Evolutionary conservation across 805 yeast genomes (phyloP).

Genomic region (Lachancea fermentati): DNA sequence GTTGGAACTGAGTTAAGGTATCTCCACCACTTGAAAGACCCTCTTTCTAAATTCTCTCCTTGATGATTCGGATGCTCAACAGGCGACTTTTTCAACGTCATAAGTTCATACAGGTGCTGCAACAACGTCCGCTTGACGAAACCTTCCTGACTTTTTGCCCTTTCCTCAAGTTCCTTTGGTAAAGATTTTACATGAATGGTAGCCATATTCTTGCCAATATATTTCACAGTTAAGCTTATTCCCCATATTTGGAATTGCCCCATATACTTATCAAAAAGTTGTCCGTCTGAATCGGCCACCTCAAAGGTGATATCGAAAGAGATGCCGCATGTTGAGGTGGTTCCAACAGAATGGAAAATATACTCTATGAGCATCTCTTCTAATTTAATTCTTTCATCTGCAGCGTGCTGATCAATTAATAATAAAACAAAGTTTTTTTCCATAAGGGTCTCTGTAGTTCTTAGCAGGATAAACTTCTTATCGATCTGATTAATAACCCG

Average conservation of each 20-base stretch:
- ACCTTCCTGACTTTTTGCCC: slow-evolving; percentile 24
- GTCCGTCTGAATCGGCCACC: slow-evolving; percentile 30
- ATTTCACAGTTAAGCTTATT: slow-evolving; percentile 22
- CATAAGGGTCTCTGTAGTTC: slow-evolving; percentile 6
- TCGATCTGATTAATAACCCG: slow-evolving; percentile 54
- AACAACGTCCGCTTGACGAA: slow-evolving; percentile 37
- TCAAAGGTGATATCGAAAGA: slow-evolving; percentile 9
- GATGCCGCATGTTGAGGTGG: slow-evolving; percentile 7
- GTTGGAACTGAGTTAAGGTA: slow-evolving; percentile 43
- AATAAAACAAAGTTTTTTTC: slow-evolving; percentile 27
- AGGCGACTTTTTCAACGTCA: slow-evolving; percentile 5
- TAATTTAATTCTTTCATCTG: slow-evolving; percentile 66
- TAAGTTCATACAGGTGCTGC: slow-evolving; percentile 42
- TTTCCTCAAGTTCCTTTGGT: slow-evolving; percentile 17
- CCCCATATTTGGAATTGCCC: slow-evolving; percentile 42
- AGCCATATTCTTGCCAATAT: not conserved
- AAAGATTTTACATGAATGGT: not conserved
- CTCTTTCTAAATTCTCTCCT: not conserved
- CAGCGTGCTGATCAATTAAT: slow-evolving; percentile 77
- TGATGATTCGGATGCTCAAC: not conserved
- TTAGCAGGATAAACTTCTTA: slow-evolving; percentile 54
- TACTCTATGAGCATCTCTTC: slow-evolving; percentile 44
- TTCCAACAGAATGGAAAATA: slow-evolving; percentile 20
- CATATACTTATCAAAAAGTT: slow-evolving; percentile 28
- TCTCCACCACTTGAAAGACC: slow-evolving; percentile 35